phyloP scores from a whole-genome alignment of 345 rosid genomes.

The Eucalyptus erythrocorys region DNA sequence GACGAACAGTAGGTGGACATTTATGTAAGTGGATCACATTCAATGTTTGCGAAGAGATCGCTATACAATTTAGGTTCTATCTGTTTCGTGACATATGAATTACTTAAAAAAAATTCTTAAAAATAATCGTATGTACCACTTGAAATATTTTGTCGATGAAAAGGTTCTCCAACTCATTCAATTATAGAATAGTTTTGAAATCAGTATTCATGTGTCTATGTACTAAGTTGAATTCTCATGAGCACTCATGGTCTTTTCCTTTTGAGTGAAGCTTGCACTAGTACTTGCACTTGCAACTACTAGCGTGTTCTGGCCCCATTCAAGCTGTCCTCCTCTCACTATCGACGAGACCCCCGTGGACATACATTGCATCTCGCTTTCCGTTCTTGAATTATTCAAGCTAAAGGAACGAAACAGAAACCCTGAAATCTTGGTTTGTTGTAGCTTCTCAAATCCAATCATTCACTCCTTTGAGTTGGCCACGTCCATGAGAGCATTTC shows the following conservation, averaged over 20 bases:
- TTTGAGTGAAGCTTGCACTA: slow-evolving; percentile 9
- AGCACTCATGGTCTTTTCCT: slow-evolving; percentile 8
- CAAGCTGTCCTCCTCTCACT: slow-evolving; percentile 35
- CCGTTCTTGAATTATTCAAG: neutral
- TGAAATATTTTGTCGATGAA: neutral
- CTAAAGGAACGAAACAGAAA: neutral
- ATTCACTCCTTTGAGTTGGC: slow-evolving; percentile 36
- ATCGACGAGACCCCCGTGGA: slow-evolving; percentile 6
- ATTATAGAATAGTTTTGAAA: neutral
- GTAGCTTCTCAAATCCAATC: slow-evolving; percentile 17
- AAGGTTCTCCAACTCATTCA: neutral
- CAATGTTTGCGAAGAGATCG: neutral
- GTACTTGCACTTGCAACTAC: slow-evolving; percentile 4
- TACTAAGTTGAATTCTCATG: neutral
- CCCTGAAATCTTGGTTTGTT: neutral
- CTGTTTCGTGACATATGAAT: rapidly evolving
- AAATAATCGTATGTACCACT: rapidly evolving
- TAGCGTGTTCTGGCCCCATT: slow-evolving; percentile 35
- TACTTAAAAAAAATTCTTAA: neutral
- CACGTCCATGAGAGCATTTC: slow-evolving; percentile 21
- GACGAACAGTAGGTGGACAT: neutral
- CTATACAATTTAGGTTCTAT: neutral
- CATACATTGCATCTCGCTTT: slow-evolving; percentile 47
- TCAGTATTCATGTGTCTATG: neutral
- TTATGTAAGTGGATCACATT: neutral